These are phyloP conservation scores for Dittrichia graveolens DNA, from an alignment of 129 eudicot species.

Conservation along the genomic window DNA sequence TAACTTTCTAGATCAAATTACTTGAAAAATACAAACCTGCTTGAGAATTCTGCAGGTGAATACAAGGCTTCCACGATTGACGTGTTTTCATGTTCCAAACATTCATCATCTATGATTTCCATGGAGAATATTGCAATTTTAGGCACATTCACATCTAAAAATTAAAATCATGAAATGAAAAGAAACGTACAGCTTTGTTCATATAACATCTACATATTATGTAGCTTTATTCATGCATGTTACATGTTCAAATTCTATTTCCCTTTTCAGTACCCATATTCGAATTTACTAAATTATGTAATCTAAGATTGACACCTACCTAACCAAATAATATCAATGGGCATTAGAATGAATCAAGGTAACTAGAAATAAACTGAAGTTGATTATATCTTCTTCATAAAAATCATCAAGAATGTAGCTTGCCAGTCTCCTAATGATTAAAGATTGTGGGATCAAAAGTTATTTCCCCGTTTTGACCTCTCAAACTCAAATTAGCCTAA, in stretches of 20 bases:
- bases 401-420: background rate
- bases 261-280: background rate
- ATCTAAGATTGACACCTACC: background rate
- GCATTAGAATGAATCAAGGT: constrained; percentile 16
- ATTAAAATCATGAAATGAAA: constrained; percentile 14
- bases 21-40: constrained; percentile 57
- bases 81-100: constrained; percentile 75
- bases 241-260: background rate
- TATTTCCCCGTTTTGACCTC: background rate
- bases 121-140: background rate
- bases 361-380: background rate
- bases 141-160: background rate
- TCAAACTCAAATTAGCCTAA: background rate
- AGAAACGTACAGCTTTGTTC: background rate
- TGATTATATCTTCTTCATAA: background rate
- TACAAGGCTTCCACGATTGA: constrained; percentile 90
- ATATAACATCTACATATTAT: background rate
- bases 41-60: constrained; percentile 49
- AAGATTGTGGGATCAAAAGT: background rate
- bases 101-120: constrained; percentile 55
- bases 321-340: background rate
- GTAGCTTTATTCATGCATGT: background rate
- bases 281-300: background rate
- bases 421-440: background rate
- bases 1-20: constrained; percentile 6